A percentile compares a stretch with the other conserved stretches of the same genome.
These are phyloP conservation scores for Cutaneotrichosporon cutaneum DNA, from an alignment of 1,284 basidiomycete species.

Conservation along the genomic window DNA sequence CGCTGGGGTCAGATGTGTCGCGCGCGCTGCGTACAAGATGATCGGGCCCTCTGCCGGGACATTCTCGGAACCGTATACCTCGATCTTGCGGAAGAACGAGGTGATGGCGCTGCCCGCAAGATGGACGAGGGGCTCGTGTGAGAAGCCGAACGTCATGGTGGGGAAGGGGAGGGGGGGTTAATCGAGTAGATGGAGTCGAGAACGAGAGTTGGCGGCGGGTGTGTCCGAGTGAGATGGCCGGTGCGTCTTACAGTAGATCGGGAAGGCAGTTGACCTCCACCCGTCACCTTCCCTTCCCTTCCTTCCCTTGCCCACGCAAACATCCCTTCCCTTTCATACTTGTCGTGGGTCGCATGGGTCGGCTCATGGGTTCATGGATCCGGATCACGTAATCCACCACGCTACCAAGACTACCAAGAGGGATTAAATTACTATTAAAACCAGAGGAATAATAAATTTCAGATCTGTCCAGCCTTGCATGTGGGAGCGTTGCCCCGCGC, in stretches of 20 bases:
- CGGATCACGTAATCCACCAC: too few relatives aligned
- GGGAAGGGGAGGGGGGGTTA: too few relatives aligned
- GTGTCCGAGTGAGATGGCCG: too few relatives aligned
- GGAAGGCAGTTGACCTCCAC: not conserved
- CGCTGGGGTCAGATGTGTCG: slow-evolving; percentile 55
- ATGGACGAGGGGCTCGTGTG: slow-evolving; percentile 65
- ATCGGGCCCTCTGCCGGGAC: slow-evolving; percentile 79
- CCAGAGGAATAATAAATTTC: not conserved
- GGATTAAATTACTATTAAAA: too few relatives aligned
- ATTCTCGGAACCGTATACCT: slow-evolving; percentile 77
- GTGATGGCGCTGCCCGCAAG: slow-evolving; percentile 71
- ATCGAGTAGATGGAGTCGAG: not conserved
- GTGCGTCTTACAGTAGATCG: not conserved
- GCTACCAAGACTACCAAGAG: too few relatives aligned
- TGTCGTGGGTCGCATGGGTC: too few relatives aligned
- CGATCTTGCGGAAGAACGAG: slow-evolving; percentile 83
- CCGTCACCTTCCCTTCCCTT: not conserved
- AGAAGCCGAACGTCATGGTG: slow-evolving; percentile 55
- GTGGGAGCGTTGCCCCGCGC: too few relatives aligned
- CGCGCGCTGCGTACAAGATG: slow-evolving; percentile 63
- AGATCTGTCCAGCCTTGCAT: not conserved
- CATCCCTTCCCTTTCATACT: too few relatives aligned
- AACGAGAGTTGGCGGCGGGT: not conserved
- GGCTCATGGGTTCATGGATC: too few relatives aligned
- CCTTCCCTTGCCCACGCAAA: too few relatives aligned